Conservation (phyloP, 176 grass and related monocot genomes). For the Secale cereale region DNA sequence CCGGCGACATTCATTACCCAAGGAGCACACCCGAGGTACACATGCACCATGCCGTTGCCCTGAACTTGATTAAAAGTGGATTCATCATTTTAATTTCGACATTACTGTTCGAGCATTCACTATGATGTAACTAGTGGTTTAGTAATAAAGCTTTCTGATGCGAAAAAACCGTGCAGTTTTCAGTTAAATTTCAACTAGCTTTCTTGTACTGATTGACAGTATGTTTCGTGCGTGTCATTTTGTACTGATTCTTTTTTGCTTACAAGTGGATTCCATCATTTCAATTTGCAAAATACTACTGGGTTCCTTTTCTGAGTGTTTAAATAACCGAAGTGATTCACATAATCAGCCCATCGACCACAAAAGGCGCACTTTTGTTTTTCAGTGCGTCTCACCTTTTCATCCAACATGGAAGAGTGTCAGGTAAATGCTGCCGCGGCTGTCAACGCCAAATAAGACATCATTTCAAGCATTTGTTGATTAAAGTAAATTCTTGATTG, state of each 20-base stretch:
- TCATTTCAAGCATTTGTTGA: neutral
- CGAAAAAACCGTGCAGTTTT: neutral
- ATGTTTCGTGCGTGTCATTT: no score
- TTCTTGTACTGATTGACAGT: neutral
- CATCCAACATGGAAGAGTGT: neutral
- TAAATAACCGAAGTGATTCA: neutral
- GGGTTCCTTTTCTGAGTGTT: no score
- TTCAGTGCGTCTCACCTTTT: neutral
- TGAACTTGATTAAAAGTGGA: neutral
- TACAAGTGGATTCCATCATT: neutral
- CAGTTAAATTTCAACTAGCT: neutral
- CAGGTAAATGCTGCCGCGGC: neutral
- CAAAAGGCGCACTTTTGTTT: neutral
- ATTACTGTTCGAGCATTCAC: neutral
- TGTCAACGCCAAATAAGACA: neutral
- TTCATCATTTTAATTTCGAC: neutral
- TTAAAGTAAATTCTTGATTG: neutral
- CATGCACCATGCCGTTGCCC: neutral
- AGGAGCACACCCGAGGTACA: slow-evolving; percentile 59
- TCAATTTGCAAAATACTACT: neutral
- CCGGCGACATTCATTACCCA: slow-evolving; percentile 70
- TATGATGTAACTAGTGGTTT: neutral
- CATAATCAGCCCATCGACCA: neutral
- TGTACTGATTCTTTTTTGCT: neutral
- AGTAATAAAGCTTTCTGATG: neutral